phyloP scores from a whole-genome alignment of 1,284 basidiomycete genomes.

The Grifola frondosa region DNA sequence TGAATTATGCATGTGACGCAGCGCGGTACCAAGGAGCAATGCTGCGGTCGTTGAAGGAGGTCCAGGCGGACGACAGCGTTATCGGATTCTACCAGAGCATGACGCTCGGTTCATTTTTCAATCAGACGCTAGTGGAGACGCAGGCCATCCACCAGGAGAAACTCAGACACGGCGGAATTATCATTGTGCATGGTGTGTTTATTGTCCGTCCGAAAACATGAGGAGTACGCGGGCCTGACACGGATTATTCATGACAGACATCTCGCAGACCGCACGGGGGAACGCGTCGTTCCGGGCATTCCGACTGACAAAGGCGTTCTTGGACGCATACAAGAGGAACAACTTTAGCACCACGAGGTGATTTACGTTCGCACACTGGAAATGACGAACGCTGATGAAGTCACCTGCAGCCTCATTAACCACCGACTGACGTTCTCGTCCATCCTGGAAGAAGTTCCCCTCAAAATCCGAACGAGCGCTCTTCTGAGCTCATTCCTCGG shows the following conservation, averaged over 20 bases:
- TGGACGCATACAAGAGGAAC: slow-evolving; percentile 82
- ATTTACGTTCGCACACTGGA: slow-evolving; percentile 18
- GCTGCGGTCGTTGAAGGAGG: slow-evolving; percentile 86
- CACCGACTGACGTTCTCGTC: slow-evolving; percentile 88
- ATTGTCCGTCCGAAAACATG: slow-evolving; percentile 7
- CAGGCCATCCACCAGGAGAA: slow-evolving; percentile 82
- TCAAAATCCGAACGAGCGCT: slow-evolving; percentile 86
- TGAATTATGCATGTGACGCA: slow-evolving; percentile 29
- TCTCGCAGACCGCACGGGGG: slow-evolving; percentile 77
- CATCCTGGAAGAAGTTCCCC: slow-evolving; percentile 88
- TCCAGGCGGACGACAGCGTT: slow-evolving; percentile 91
- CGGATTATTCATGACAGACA: slow-evolving; percentile 41
- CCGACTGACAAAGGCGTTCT: slow-evolving; percentile 80
- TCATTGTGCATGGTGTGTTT: slow-evolving; percentile 82
- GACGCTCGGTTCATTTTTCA: slow-evolving; percentile 89
- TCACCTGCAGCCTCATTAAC: slow-evolving; percentile 67
- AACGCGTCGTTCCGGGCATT: slow-evolving; percentile 93
- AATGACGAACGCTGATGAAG: slow-evolving; percentile 14
- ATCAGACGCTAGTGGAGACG: slow-evolving; percentile 86
- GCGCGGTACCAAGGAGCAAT: slow-evolving; percentile 84
- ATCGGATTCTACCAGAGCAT: slow-evolving; percentile 97
- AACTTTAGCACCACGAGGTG: slow-evolving; percentile 89
- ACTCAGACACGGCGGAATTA: slow-evolving; percentile 83
- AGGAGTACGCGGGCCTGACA: slow-evolving; percentile 7
- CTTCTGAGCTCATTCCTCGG: slow-evolving; percentile 86